Evolutionary conservation across 1,139 yeast genomes (phyloP).

Genomic region (Kodamaea suecica): DNA sequence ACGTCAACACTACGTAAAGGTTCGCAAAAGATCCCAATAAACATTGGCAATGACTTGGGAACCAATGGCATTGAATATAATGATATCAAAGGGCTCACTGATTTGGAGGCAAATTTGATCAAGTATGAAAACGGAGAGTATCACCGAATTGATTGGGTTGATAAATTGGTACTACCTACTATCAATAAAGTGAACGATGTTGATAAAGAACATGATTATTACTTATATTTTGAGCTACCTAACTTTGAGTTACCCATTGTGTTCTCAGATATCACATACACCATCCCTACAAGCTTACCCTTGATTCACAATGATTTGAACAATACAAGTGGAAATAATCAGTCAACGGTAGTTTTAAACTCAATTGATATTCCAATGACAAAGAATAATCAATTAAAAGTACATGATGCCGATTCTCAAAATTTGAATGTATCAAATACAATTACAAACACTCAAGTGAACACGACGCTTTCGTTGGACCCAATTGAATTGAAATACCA

Average conservation of each 20-base stretch:
- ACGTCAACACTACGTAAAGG: slow-evolving; percentile 35
- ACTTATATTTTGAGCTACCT: slow-evolving; percentile 66
- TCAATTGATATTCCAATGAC: slow-evolving; percentile 34
- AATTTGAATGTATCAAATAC: neutral
- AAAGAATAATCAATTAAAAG: slow-evolving; percentile 19
- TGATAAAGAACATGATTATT: slow-evolving; percentile 30
- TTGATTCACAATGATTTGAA: slow-evolving; percentile 7
- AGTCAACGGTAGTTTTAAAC: slow-evolving; percentile 31
- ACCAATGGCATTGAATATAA: slow-evolving; percentile 20
- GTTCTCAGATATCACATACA: slow-evolving; percentile 53
- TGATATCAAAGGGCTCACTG: slow-evolving; percentile 23
- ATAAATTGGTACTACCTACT: slow-evolving; percentile 58
- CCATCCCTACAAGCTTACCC: slow-evolving; percentile 15
- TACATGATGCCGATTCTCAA: slow-evolving; percentile 37
- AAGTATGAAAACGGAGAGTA: slow-evolving; percentile 68
- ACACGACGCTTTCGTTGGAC: slow-evolving; percentile 50
- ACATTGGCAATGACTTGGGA: slow-evolving; percentile 6
- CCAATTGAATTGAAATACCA: slow-evolving; percentile 89
- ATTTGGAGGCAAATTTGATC: slow-evolving; percentile 55
- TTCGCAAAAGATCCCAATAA: slow-evolving; percentile 35
- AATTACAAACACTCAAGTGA: slow-evolving; percentile 1
- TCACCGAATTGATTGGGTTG: slow-evolving; percentile 70
- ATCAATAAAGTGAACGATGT: slow-evolving; percentile 26
- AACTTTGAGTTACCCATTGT: slow-evolving; percentile 81
- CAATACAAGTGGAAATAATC: slow-evolving; percentile 5